These are phyloP conservation scores for Ascochyta viciae-villosae DNA, from an alignment of 2,329 filamentous ascomycete genomes.

Conservation along the genomic window DNA sequence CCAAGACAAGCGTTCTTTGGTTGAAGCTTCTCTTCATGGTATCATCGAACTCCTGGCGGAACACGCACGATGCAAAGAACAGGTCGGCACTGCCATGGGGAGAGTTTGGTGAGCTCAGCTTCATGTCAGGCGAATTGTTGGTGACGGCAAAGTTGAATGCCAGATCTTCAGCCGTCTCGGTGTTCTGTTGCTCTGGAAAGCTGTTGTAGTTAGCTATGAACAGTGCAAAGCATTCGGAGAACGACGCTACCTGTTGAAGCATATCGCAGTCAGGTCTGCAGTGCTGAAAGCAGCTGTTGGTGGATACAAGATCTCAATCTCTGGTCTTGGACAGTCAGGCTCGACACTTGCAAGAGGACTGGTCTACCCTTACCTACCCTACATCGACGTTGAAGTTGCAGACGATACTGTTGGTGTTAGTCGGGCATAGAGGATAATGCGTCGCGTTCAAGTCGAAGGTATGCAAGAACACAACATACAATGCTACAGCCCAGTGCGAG, in stretches of 20 bases:
- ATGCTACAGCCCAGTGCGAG: conserved; percentile 51
- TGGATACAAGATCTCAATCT: conserved; percentile 53
- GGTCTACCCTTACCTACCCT: conserved; percentile 38
- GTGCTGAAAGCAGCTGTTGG: conserved; percentile 48
- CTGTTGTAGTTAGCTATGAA: conserved; percentile 29
- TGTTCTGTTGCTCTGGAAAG: conserved; percentile 53
- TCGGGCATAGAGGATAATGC: not conserved
- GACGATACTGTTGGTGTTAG: conserved; percentile 44
- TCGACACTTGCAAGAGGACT: conserved; percentile 9
- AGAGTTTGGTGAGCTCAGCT: conserved; percentile 45
- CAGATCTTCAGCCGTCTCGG: conserved; percentile 49
- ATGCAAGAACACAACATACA: conserved; percentile 35
- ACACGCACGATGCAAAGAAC: conserved; percentile 49
- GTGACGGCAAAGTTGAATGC: conserved; percentile 50
- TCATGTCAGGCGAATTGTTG: conserved; percentile 65
- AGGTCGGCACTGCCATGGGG: conserved; percentile 49
- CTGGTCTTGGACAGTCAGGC: conserved; percentile 39
- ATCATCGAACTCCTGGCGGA: conserved; percentile 51
- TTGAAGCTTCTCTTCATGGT: conserved; percentile 54
- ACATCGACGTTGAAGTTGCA: conserved; percentile 56
- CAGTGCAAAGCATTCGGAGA: not conserved
- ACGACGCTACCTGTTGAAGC: conserved; percentile 50
- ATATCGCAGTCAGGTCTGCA: conserved; percentile 50
- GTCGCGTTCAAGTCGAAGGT: not conserved
- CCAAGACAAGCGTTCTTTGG: conserved; percentile 50